Conservation (phyloP, 257 asterid species). For the Anisodus tanguticus region DNA sequence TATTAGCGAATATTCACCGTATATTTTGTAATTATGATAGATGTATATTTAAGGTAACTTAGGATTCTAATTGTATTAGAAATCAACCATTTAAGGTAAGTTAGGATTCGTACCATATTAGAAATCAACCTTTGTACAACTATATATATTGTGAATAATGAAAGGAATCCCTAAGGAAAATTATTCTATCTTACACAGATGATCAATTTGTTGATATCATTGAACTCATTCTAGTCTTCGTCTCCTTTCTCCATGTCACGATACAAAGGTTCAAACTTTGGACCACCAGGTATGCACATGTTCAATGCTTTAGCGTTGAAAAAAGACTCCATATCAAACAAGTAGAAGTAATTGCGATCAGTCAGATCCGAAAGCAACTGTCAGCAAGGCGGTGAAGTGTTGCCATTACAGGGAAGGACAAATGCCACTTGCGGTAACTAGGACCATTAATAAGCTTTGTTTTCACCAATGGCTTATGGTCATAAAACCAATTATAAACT, state of each 20-base stretch:
- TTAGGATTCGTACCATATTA: too few relatives aligned
- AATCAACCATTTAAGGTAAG: too few relatives aligned
- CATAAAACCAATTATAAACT: constrained; percentile 93
- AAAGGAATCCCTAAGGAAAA: too few relatives aligned
- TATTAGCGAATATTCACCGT: too few relatives aligned
- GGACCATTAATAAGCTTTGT: constrained; percentile 97
- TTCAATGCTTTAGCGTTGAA: constrained; percentile 94
- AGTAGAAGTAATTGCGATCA: constrained; percentile 86
- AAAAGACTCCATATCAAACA: constrained; percentile 96
- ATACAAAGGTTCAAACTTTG: constrained; percentile 93
- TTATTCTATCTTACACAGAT: too few relatives aligned
- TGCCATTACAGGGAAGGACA: constrained; percentile 94
- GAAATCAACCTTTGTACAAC: too few relatives aligned
- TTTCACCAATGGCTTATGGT: constrained; percentile 92
- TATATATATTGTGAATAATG: too few relatives aligned
- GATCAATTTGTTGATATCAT: constrained; percentile 91
- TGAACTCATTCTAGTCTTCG: constrained; percentile 98
- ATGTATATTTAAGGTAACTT: too few relatives aligned
- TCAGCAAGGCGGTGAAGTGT: constrained; percentile 93
- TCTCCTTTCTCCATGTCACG: constrained; percentile 99
- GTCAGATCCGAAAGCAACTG: constrained; percentile 90
- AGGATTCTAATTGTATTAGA: too few relatives aligned
- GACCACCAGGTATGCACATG: constrained; percentile 99
- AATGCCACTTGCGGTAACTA: constrained; percentile 94
- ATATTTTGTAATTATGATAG: too few relatives aligned